Evolutionary conservation across 1,139 yeast genomes (phyloP).

Genomic region (Geotrichum restrictum): DNA sequence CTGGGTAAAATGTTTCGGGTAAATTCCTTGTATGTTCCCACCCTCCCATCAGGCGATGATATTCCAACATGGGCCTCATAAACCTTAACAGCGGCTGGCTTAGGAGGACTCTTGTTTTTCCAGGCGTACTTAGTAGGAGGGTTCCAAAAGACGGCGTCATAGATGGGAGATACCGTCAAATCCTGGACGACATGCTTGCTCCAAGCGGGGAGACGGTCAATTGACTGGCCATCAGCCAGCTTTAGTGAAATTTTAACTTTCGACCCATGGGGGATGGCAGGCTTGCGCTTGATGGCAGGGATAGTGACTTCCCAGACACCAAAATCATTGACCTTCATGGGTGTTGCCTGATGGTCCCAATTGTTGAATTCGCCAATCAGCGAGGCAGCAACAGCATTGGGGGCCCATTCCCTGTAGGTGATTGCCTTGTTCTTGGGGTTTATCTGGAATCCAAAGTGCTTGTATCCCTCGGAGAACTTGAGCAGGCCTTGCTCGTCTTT

Average conservation of each 20-base stretch:
- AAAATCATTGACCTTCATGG: conserved; percentile 51
- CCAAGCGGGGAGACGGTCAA: conserved; percentile 90
- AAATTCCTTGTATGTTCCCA: conserved; percentile 83
- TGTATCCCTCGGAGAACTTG: conserved; percentile 58
- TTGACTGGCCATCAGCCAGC: conserved; percentile 60
- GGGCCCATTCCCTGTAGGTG: conserved; percentile 78
- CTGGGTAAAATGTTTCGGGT: conserved; percentile 77
- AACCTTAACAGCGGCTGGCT: conserved; percentile 65
- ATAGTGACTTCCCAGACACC: conserved; percentile 67
- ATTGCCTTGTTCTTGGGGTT: conserved; percentile 51
- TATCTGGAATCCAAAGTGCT: conserved; percentile 72
- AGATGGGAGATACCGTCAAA: conserved; percentile 49
- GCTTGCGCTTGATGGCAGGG: conserved; percentile 49
- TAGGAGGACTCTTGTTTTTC: conserved; percentile 54
- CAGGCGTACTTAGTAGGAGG: conserved; percentile 60
- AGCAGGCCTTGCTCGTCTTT: conserved; percentile 47
- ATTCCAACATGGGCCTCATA: conserved; percentile 97
- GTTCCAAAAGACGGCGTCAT: conserved; percentile 93
- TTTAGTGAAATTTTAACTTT: conserved; percentile 69
- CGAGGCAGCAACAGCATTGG: conserved; percentile 70
- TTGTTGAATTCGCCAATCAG: conserved; percentile 86
- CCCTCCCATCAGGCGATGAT: conserved; percentile 80
- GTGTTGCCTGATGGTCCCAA: conserved; percentile 65
- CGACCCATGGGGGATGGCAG: conserved; percentile 76
- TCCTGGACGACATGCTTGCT: conserved; percentile 73